Conservation (phyloP, 148 eudicot genomes). For the Dysphania ambrosioides region DNA sequence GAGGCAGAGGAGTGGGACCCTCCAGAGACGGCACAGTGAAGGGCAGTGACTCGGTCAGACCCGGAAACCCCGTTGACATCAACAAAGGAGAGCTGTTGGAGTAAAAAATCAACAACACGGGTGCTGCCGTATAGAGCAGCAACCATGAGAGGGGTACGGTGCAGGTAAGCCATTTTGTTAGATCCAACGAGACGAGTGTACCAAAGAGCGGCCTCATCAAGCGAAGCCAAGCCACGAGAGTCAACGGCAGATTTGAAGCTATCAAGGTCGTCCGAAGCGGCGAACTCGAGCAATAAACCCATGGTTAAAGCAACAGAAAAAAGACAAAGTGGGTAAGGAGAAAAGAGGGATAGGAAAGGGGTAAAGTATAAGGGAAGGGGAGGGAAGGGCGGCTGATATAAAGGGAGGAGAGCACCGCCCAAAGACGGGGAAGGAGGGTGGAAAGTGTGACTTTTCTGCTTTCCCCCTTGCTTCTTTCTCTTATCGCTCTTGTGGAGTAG, state of each 20-base stretch:
- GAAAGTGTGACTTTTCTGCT: too few relatives aligned
- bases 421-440: too few relatives aligned
- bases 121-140: constrained; percentile 70
- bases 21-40: constrained; percentile 88
- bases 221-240: constrained; percentile 31
- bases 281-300: constrained; percentile 69
- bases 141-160: constrained; percentile 79
- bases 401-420: too few relatives aligned
- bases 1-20: constrained; percentile 42
- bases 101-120: constrained; percentile 44
- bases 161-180: constrained; percentile 59
- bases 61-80: constrained; percentile 63
- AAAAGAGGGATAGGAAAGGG: too few relatives aligned
- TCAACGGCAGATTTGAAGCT: constrained; percentile 53
- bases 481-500: too few relatives aligned
- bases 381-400: constrained; percentile 36
- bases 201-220: constrained; percentile 57
- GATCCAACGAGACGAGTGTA: constrained; percentile 72
- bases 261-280: constrained; percentile 60
- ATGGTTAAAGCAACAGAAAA: too few relatives aligned
- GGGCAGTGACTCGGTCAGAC: constrained; percentile 69
- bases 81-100: too few relatives aligned
- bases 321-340: too few relatives aligned
- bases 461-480: constrained; percentile 15
- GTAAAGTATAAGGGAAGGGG: too few relatives aligned